phyloP scores from a whole-genome alignment of 129 eudicot genomes.

The Kitagawia praeruptora region DNA sequence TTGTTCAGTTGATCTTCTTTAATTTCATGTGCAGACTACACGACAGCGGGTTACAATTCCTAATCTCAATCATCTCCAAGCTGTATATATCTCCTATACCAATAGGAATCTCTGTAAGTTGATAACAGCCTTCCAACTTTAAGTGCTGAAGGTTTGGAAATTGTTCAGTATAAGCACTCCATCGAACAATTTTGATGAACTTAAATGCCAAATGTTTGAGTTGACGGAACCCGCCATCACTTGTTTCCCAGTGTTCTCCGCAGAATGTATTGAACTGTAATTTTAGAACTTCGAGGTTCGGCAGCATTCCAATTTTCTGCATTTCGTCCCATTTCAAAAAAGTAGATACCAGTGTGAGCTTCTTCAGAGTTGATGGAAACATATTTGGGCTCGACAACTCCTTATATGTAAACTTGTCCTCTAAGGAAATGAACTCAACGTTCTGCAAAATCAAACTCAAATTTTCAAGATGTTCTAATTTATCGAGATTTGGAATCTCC shows the following conservation, averaged over 20 bases:
- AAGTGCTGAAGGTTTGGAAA: no score
- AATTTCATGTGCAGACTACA: no score
- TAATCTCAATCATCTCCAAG: no score
- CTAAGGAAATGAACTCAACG: no score
- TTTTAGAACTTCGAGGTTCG: slow-evolving; percentile 22
- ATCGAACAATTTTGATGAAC: no score
- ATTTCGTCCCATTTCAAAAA: slow-evolving; percentile 14
- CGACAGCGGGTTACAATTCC: no score
- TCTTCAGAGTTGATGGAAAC: slow-evolving; percentile 11
- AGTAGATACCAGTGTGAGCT: slow-evolving; percentile 6
- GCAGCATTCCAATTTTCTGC: slow-evolving; percentile 14
- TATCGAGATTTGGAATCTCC: slow-evolving; percentile 13
- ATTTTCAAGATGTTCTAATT: slow-evolving; percentile 21
- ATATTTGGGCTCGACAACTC: neutral
- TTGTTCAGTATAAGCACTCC: no score
- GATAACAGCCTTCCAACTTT: no score
- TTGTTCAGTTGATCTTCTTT: no score
- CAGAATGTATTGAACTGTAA: neutral
- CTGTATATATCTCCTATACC: no score
- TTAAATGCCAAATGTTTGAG: slow-evolving; percentile 17
- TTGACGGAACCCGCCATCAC: slow-evolving; percentile 15
- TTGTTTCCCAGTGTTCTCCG: slow-evolving; percentile 17
- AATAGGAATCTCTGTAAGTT: no score
- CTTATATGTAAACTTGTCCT: neutral
- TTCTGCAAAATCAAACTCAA: slow-evolving; percentile 13